A percentile compares a stretch with the other conserved stretches of the same genome.
Conservation (phyloP, 768 basidiomycete species). For the Mycena belliarum region DNA sequence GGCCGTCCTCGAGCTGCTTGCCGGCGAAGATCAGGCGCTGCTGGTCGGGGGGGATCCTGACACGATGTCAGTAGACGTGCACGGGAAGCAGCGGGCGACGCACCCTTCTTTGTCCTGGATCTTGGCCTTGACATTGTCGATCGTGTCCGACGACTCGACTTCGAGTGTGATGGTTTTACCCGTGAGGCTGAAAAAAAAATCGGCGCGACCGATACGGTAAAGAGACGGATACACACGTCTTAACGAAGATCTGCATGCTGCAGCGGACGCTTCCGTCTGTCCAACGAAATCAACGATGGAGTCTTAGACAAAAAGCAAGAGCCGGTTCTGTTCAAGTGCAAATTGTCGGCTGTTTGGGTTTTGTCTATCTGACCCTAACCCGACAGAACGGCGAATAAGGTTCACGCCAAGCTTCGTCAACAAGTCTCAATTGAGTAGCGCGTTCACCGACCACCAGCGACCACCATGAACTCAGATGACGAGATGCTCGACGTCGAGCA, state of each 20-base stretch:
- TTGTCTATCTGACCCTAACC: constrained; percentile 31
- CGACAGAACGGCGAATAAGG: background rate
- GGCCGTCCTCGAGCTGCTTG: constrained; percentile 99
- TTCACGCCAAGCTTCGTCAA: background rate
- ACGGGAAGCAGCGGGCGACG: constrained; percentile 25
- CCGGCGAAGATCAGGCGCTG: constrained; percentile 99
- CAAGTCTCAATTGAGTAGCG: background rate
- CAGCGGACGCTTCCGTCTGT: constrained; percentile 75
- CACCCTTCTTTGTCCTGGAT: constrained; percentile 98
- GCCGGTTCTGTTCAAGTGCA: constrained; percentile 36
- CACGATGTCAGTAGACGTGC: constrained; percentile 5
- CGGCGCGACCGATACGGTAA: background rate
- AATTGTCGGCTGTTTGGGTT: constrained; percentile 43
- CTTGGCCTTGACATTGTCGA: constrained; percentile 97
- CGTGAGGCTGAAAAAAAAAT: constrained; percentile 69
- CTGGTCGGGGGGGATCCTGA: constrained; percentile 88
- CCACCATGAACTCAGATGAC: constrained; percentile 58
- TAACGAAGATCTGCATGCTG: constrained; percentile 97
- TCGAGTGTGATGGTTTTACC: constrained; percentile 99
- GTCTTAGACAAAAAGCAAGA: constrained; percentile 89
- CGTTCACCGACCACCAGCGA: no score
- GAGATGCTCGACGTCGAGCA: constrained; percentile 56
- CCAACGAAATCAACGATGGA: constrained; percentile 90
- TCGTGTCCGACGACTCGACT: constrained; percentile 96
- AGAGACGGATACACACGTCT: constrained; percentile 63